Evolutionary conservation across 1,284 basidiomycete genomes (phyloP).

Genomic region (Tilletiaria anomala): DNA sequence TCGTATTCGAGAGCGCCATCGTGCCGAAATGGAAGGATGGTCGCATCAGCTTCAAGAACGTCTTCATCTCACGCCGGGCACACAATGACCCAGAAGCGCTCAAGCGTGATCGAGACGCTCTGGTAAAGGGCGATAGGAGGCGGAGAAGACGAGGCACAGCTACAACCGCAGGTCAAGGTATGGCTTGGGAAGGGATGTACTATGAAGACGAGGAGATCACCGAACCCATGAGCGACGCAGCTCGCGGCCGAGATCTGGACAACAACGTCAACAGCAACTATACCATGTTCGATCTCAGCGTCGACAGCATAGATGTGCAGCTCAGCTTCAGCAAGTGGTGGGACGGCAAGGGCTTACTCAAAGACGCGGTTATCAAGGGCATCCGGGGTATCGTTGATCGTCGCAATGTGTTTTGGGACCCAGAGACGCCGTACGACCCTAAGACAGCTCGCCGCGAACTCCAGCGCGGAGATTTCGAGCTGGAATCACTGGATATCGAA

Average conservation of each 20-base stretch:
- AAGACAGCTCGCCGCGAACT: constrained; percentile 61
- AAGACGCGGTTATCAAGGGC: constrained; percentile 80
- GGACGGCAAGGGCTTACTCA: constrained; percentile 83
- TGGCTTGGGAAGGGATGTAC: constrained; percentile 33
- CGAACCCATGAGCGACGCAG: constrained; percentile 22
- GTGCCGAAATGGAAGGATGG: constrained; percentile 96
- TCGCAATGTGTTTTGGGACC: constrained; percentile 75
- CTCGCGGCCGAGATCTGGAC: constrained; percentile 18
- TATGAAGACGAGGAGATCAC: constrained; percentile 30
- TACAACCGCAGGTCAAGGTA: constrained; percentile 16
- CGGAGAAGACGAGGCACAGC: constrained; percentile 4
- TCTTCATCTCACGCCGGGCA: constrained; percentile 76
- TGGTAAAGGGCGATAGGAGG: constrained; percentile 1
- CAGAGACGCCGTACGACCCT: constrained; percentile 60
- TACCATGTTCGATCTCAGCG: constrained; percentile 37
- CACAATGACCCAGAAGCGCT: constrained; percentile 27
- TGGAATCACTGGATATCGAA: constrained; percentile 75
- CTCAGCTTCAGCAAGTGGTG: constrained; percentile 86
- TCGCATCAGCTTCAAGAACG: constrained; percentile 87
- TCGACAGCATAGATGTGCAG: constrained; percentile 85
- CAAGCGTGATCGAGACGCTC: constrained; percentile 4
- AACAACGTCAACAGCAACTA: constrained; percentile 30
- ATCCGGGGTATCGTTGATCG: constrained; percentile 87
- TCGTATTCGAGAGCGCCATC: constrained; percentile 94
- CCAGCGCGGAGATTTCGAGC: constrained; percentile 73